Percentiles rank a stretch among this genome's conserved stretches.
Conservation (phyloP, 345 rosid species). For the Arabis hirsuta region DNA sequence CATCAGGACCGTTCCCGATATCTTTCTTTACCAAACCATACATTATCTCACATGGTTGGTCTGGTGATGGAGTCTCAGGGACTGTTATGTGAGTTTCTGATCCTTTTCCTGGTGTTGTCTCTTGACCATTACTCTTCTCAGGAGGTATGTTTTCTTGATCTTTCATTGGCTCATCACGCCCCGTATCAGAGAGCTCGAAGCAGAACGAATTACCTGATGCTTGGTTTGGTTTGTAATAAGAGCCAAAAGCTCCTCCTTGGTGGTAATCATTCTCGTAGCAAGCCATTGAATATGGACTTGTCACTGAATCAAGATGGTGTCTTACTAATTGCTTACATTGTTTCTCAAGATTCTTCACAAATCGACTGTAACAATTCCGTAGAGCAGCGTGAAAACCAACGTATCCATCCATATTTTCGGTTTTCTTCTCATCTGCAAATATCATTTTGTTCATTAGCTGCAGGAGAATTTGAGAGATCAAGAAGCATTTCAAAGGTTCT, state of each 20-base stretch:
- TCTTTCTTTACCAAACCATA: slow-evolving; percentile 72
- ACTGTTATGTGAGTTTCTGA: slow-evolving; percentile 77
- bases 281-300: slow-evolving; percentile 92
- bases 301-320: slow-evolving; percentile 95
- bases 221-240: slow-evolving; percentile 56
- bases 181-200: slow-evolving; percentile 71
- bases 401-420: slow-evolving; percentile 81
- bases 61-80: slow-evolving; percentile 99
- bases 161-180: slow-evolving; percentile 55
- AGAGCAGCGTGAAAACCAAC: slow-evolving; percentile 89
- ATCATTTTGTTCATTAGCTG: slow-evolving; percentile 6
- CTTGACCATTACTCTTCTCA: slow-evolving; percentile 56
- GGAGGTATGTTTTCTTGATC: slow-evolving; percentile 89
- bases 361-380: slow-evolving; percentile 73
- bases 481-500: slow-evolving; percentile 44
- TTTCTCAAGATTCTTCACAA: slow-evolving; percentile 77
- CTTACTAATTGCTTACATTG: slow-evolving; percentile 88
- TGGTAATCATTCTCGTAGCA: slow-evolving; percentile 76
- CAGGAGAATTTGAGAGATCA: slow-evolving; percentile 3
- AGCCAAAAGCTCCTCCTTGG: slow-evolving; percentile 61
- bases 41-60: slow-evolving; percentile 71
- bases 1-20: slow-evolving; percentile 63
- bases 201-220: slow-evolving; percentile 61
- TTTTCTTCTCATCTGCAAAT: slow-evolving; percentile 63
- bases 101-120: slow-evolving; percentile 86